Conservation (phyloP, 176 grass and related monocot genomes). For the Ampelocalamus luodianensis region DNA sequence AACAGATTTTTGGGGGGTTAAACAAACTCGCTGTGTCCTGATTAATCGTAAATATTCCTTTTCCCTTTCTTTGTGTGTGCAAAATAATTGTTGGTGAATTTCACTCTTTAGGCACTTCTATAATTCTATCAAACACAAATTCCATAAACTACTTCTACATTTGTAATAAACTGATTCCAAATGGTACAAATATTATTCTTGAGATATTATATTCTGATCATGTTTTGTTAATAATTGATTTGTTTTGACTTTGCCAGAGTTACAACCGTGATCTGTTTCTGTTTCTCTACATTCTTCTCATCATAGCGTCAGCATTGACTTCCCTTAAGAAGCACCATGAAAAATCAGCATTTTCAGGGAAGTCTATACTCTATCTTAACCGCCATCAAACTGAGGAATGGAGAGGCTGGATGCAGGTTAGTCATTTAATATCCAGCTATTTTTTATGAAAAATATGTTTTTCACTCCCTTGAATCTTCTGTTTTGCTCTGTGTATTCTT, state of each 20-base stretch:
- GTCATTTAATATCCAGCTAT: slow-evolving; percentile 2
- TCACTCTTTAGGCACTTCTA: slow-evolving; percentile 9
- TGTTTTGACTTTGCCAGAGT: slow-evolving; percentile 54
- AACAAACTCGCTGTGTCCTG: background rate
- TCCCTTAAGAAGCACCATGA: slow-evolving; percentile 83
- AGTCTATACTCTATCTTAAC: slow-evolving; percentile 76
- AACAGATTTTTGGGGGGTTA: background rate
- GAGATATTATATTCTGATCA: background rate
- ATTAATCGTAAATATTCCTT: background rate
- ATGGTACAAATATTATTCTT: background rate
- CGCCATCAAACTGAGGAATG: slow-evolving; percentile 93
- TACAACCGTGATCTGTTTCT: slow-evolving; percentile 92
- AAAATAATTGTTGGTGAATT: background rate
- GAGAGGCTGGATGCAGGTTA: slow-evolving; percentile 95
- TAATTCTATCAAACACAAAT: background rate
- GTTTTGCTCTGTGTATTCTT: slow-evolving; percentile 14
- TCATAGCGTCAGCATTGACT: slow-evolving; percentile 71
- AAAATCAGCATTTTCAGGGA: slow-evolving; percentile 72
- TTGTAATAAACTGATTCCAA: background rate
- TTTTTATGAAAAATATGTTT: background rate
- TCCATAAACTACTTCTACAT: background rate
- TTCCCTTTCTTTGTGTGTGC: background rate
- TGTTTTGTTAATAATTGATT: slow-evolving; percentile 12
- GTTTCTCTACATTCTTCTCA: slow-evolving; percentile 86
- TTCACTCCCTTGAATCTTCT: background rate